These are phyloP conservation scores for Mastigamoeba balamuthi DNA, from an alignment of 78 protist genomes.

Conservation along the genomic window DNA sequence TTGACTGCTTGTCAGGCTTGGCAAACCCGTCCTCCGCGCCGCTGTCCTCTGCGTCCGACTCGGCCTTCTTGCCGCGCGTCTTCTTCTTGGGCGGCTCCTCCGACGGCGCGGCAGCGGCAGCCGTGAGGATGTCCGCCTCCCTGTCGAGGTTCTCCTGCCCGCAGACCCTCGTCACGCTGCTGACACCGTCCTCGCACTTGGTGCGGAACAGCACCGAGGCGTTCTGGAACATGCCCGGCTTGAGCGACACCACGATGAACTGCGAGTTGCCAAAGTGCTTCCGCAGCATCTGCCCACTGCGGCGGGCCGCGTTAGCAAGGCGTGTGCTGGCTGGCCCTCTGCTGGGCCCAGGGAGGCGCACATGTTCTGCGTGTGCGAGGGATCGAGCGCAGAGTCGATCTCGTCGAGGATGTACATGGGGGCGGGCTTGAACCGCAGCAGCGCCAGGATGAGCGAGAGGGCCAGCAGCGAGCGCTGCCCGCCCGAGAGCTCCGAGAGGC, in stretches of 20 bases:
- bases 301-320: no score
- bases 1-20: no score
- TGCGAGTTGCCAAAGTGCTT: constrained; percentile 68
- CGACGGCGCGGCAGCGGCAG: no score
- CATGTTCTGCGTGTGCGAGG: constrained; percentile 93
- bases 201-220: constrained; percentile 93
- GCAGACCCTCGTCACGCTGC: constrained; percentile 48
- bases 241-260: constrained; percentile 86
- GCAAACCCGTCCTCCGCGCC: no score
- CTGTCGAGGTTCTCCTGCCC: no score
- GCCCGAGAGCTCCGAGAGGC: constrained; percentile 92
- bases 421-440: constrained; percentile 97
- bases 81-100: no score
- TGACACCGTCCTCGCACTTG: constrained; percentile 69
- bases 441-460: constrained; percentile 91
- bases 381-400: constrained; percentile 99
- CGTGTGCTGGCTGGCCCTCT: not conserved
- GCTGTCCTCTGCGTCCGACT: no score
- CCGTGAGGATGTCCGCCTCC: no score
- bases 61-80: no score
- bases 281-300: constrained; percentile 61
- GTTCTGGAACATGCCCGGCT: constrained; percentile 86
- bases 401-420: constrained; percentile 99
- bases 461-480: constrained; percentile 98
- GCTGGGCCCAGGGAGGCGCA: no score